These are phyloP conservation scores for Pisolithus orientalis DNA, from an alignment of 768 basidiomycete species.

Conservation along the genomic window DNA sequence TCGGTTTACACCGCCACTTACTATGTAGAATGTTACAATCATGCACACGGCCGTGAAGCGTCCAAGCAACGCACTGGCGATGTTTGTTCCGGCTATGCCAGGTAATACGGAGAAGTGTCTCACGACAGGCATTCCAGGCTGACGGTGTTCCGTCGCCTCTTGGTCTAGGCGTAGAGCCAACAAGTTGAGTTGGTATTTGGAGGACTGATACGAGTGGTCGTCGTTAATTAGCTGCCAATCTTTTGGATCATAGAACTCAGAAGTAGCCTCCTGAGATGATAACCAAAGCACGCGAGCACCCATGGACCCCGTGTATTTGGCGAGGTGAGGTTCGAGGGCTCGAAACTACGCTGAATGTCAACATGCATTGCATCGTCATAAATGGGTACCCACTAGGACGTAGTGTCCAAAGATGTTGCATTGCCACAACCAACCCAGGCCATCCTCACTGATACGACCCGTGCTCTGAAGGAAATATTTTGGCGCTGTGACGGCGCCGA, in stretches of 20 bases:
- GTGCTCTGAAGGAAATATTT: constrained; percentile 48
- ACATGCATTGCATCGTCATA: not conserved
- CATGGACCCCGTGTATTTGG: constrained; percentile 34
- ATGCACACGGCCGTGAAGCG: constrained; percentile 44
- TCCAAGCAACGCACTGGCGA: constrained; percentile 42
- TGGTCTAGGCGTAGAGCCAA: constrained; percentile 51
- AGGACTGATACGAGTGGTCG: constrained; percentile 56
- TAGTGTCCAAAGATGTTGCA: constrained; percentile 82
- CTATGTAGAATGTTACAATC: constrained; percentile 55
- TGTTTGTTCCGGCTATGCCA: constrained; percentile 61
- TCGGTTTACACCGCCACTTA: constrained; percentile 29
- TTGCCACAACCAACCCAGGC: constrained; percentile 79
- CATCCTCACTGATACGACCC: constrained; percentile 60
- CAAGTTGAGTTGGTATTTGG: constrained; percentile 76
- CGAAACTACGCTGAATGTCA: constrained; percentile 48
- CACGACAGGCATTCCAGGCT: constrained; percentile 7
- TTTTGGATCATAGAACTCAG: constrained; percentile 46
- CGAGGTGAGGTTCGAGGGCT: constrained; percentile 47
- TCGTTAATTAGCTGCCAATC: constrained; percentile 71
- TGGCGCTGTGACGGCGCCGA: constrained; percentile 48
- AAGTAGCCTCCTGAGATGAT: constrained; percentile 61
- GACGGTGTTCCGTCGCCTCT: constrained; percentile 27
- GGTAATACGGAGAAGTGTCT: constrained; percentile 65
- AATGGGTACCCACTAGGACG: constrained; percentile 48
- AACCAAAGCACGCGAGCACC: constrained; percentile 72